A percentile compares a stretch with the other conserved stretches of the same genome.
Evolutionary conservation across 805 yeast species (phyloP).

Genomic region (Zygotorulaspora chibaensis): DNA sequence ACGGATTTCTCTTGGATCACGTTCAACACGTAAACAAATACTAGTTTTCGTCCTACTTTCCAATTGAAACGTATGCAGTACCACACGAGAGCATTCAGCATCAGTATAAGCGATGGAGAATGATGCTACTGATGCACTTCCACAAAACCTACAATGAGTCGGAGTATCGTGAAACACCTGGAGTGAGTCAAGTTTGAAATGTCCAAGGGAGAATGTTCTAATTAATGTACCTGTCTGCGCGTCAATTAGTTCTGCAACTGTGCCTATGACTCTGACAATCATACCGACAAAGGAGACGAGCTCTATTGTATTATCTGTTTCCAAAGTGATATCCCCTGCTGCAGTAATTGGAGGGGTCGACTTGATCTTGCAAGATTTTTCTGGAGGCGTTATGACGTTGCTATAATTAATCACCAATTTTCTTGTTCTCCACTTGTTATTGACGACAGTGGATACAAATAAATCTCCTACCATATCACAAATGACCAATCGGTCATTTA

Average conservation of each 20-base stretch:
- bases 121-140: conserved; percentile 74
- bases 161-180: conserved; percentile 79
- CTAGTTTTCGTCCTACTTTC: conserved; percentile 72
- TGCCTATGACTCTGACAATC: conserved; percentile 56
- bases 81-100: conserved; percentile 29
- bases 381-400: conserved; percentile 38
- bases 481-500: conserved; percentile 66
- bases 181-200: conserved; percentile 55
- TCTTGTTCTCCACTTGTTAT: conserved; percentile 61
- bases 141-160: conserved; percentile 86
- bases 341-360: conserved; percentile 3
- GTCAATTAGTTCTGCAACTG: conserved; percentile 64
- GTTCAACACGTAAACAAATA: conserved; percentile 83
- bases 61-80: conserved; percentile 68
- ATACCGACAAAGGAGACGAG: conserved; percentile 70
- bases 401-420: conserved; percentile 46
- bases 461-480: conserved; percentile 47
- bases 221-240: conserved; percentile 72
- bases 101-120: conserved; percentile 65
- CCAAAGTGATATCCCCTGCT: neutral
- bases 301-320: conserved; percentile 39
- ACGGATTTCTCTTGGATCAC: conserved; percentile 88
- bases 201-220: conserved; percentile 56
- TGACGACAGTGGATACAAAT: conserved; percentile 59
- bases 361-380: conserved; percentile 14